Evolutionary conservation across 371 early-diverging fungal species (phyloP).

Genomic region (Mucor circinelloides): DNA sequence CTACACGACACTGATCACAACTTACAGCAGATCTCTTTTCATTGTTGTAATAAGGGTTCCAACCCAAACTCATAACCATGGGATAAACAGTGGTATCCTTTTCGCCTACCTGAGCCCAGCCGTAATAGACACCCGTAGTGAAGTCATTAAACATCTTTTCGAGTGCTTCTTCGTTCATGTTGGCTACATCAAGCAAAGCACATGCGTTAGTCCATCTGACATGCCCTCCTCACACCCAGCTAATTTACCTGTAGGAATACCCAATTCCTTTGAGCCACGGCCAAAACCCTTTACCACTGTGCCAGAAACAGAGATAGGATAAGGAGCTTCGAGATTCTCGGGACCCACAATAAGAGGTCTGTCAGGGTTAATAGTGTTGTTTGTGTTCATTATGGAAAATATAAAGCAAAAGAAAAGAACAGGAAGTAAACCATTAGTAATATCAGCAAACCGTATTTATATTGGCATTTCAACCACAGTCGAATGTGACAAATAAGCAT

Average conservation of each 20-base stretch:
- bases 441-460: not conserved
- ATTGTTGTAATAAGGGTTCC: constrained; percentile 98
- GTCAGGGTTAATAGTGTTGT: constrained; percentile 38
- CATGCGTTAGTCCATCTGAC: not conserved
- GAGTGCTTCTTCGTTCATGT: constrained; percentile 83
- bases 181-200: constrained; percentile 61
- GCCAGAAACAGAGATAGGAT: constrained; percentile 77
- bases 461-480: not conserved
- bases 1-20: not conserved
- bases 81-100: constrained; percentile 68
- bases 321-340: constrained; percentile 59
- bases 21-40: constrained; percentile 90
- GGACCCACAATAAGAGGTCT: constrained; percentile 66
- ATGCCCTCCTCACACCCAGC: not conserved
- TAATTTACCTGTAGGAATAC: constrained; percentile 92
- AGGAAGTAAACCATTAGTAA: not conserved
- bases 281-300: constrained; percentile 91
- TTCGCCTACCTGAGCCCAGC: constrained; percentile 82
- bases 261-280: constrained; percentile 94
- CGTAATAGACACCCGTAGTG: constrained; percentile 92
- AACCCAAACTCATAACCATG: constrained; percentile 98
- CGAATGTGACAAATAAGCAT: constrained; percentile 1
- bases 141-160: constrained; percentile 64
- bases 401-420: not conserved
- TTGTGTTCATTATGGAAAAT: not conserved